phyloP scores from a whole-genome alignment of 495 filamentous ascomycete genomes.

The Tuber magnatum region DNA sequence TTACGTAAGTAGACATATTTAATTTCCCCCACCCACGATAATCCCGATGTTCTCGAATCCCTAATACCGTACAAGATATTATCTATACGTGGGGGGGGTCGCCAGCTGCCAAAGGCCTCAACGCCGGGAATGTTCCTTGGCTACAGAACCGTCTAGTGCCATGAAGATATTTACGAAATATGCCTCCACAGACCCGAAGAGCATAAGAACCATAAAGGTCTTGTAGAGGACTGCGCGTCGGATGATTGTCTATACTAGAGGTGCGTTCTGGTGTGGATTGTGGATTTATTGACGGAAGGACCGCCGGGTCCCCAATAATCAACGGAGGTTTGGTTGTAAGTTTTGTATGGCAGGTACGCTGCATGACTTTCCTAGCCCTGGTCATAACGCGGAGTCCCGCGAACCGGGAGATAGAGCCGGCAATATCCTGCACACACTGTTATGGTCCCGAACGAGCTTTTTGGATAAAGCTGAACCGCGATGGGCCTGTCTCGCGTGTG shows the following conservation, averaged over 20 bases:
- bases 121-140: not conserved
- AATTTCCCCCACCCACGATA: no score
- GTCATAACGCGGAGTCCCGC: not conserved
- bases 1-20: no score
- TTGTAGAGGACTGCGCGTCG: not conserved
- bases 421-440: not conserved
- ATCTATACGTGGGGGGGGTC: not conserved
- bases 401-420: not conserved
- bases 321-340: not conserved
- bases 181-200: not conserved
- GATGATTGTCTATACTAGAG: not conserved
- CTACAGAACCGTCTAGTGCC: not conserved
- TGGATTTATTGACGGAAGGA: not conserved
- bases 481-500: not conserved
- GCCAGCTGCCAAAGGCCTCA: not conserved
- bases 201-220: not conserved
- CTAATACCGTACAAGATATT: not conserved
- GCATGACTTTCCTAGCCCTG: not conserved
- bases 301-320: not conserved
- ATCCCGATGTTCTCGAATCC: not conserved
- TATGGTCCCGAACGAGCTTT: not conserved
- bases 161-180: not conserved
- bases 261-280: not conserved
- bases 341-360: not conserved
- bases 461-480: not conserved